These are phyloP conservation scores for Exserohilum turcica DNA, from an alignment of 2,329 filamentous ascomycete genomes.

Conservation along the genomic window DNA sequence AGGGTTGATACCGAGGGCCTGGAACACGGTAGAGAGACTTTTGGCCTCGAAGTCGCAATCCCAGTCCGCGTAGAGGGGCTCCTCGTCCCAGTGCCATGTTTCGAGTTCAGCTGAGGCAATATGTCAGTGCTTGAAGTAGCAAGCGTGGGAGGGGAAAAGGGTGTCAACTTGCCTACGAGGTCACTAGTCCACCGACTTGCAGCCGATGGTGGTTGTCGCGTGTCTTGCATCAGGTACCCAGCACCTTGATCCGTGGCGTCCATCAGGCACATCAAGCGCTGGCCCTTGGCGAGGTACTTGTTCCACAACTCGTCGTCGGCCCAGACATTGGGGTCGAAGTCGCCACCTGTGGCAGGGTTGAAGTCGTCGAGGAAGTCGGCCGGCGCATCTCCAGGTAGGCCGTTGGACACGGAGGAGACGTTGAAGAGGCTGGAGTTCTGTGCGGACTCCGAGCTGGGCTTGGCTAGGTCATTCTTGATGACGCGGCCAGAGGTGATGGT, in stretches of 20 bases:
- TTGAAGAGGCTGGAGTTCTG: neutral
- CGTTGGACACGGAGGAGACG: neutral
- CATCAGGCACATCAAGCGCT: slow-evolving; percentile 22
- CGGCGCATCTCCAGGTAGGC: neutral
- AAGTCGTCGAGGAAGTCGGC: neutral
- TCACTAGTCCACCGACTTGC: slow-evolving; percentile 25
- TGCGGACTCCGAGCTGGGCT: neutral
- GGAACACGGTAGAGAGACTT: slow-evolving; percentile 11
- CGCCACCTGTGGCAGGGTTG: neutral
- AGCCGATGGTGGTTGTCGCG: slow-evolving; percentile 20
- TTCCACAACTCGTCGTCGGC: slow-evolving; percentile 18
- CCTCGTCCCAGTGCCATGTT: slow-evolving; percentile 23
- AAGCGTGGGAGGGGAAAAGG: too few species aligned
- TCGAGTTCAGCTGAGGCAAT: slow-evolving; percentile 6
- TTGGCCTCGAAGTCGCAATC: slow-evolving; percentile 11
- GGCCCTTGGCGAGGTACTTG: slow-evolving; percentile 17
- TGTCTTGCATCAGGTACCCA: slow-evolving; percentile 16
- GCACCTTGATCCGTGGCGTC: slow-evolving; percentile 21
- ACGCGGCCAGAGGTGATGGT: neutral
- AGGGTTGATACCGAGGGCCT: slow-evolving; percentile 14
- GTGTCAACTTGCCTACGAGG: slow-evolving; percentile 13
- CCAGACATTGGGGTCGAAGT: slow-evolving; percentile 7
- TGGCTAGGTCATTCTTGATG: neutral
- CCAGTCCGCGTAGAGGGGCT: neutral
- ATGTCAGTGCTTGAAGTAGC: neutral